phyloP scores from a whole-genome alignment of 495 filamentous ascomycete genomes.

The Aspergillus cavernicola region DNA sequence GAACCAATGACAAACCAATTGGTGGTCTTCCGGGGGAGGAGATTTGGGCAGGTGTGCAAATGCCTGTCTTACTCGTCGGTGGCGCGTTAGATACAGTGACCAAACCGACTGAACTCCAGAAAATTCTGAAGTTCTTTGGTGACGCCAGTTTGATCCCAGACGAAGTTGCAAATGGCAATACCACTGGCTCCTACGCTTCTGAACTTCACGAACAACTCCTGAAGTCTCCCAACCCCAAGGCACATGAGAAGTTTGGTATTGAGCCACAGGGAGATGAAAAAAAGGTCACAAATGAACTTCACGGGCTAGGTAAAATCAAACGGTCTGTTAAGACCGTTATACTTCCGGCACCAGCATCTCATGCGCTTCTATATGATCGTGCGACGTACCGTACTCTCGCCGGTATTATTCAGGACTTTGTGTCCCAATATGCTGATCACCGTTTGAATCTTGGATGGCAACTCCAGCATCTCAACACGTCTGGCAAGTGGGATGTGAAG shows the following conservation, averaged over 20 bases:
- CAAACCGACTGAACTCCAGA: conserved; percentile 63
- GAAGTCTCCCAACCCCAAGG: conserved; percentile 10
- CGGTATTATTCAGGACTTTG: conserved; percentile 78
- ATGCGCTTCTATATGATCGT: conserved; percentile 80
- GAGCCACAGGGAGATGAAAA: conserved; percentile 24
- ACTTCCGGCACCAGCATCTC: conserved; percentile 73
- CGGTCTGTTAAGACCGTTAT: conserved; percentile 65
- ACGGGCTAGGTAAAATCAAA: conserved; percentile 18
- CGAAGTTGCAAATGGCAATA: conserved; percentile 39
- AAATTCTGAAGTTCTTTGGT: conserved; percentile 60
- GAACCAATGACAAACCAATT: conserved; percentile 36
- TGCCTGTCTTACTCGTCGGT: conserved; percentile 74
- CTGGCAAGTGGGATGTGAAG: conserved; percentile 97
- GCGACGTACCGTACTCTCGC: conserved; percentile 70
- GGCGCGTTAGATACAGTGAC: conserved; percentile 76
- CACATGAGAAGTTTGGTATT: conserved; percentile 25
- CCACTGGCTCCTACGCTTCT: conserved; percentile 45
- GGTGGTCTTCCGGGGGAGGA: conserved; percentile 66
- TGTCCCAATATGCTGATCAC: conserved; percentile 67
- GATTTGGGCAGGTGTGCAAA: conserved; percentile 67
- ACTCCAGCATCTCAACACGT: conserved; percentile 75
- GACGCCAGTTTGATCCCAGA: conserved; percentile 17
- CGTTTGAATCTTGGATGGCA: conserved; percentile 86
- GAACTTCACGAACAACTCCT: conserved; percentile 25
- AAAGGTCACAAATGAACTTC: conserved; percentile 2